Conservation (phyloP, 768 basidiomycete species). For the Crucibulum laeve region DNA sequence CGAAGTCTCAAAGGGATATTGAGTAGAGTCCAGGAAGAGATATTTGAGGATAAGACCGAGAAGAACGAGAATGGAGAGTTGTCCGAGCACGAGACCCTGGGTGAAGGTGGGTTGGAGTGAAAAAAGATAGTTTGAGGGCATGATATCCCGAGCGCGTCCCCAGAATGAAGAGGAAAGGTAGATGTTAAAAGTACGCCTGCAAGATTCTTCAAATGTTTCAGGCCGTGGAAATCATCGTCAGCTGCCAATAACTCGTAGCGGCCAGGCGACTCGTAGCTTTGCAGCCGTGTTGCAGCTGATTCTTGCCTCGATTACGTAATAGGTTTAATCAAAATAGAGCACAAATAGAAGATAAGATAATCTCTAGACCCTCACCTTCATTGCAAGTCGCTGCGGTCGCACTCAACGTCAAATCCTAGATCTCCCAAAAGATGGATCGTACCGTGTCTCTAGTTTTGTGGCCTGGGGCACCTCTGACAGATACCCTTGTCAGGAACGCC, state of each 20-base stretch:
- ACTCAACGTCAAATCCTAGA: not conserved
- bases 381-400: too few relatives aligned
- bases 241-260: too few relatives aligned
- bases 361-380: not conserved
- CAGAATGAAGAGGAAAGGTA: not conserved
- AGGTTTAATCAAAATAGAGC: too few relatives aligned
- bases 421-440: not conserved
- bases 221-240: too few relatives aligned
- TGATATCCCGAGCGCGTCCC: constrained; percentile 9
- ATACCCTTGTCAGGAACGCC: constrained; percentile 38
- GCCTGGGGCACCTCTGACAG: constrained; percentile 47
- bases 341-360: too few relatives aligned
- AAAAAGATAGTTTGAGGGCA: constrained; percentile 60
- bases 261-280: too few relatives aligned
- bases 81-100: constrained; percentile 90
- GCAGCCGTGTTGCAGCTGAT: not conserved
- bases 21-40: constrained; percentile 84
- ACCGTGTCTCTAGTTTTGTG: constrained; percentile 32
- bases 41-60: constrained; percentile 85
- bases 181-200: too few relatives aligned
- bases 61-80: constrained; percentile 80
- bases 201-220: too few relatives aligned
- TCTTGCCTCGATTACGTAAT: not conserved
- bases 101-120: constrained; percentile 88
- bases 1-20: constrained; percentile 48